Evolutionary conservation across 345 rosid genomes (phyloP).

Genomic region (Citrus hindsii): DNA sequence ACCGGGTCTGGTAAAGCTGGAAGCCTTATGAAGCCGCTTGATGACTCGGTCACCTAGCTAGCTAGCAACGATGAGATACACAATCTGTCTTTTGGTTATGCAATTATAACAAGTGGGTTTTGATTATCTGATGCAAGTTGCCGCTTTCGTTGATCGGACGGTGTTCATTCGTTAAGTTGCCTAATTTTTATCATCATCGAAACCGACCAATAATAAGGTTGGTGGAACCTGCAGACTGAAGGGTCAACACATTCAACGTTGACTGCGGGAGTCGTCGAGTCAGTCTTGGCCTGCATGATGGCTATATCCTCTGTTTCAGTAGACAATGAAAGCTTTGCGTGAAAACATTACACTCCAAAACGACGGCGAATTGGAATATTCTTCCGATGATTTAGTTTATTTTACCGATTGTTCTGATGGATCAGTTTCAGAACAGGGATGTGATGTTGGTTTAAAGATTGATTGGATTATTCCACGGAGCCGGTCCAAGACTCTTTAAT

Average conservation of each 20-base stretch:
- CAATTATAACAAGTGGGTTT: neutral
- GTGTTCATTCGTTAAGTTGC: neutral
- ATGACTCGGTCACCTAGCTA: neutral
- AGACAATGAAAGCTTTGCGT: neutral
- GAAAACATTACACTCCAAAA: neutral
- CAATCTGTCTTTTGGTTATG: neutral
- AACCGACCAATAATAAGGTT: neutral
- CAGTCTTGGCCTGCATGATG: constrained; percentile 5
- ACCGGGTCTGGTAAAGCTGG: neutral
- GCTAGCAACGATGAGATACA: too few species aligned
- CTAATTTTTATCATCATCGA: neutral
- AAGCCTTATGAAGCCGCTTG: neutral
- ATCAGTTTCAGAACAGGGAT: neutral
- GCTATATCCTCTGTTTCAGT: neutral
- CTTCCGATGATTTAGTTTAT: neutral
- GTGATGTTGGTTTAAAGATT: neutral
- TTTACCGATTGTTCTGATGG: neutral
- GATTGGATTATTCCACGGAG: neutral
- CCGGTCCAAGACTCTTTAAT: neutral
- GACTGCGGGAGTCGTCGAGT: neutral
- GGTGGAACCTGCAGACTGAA: neutral
- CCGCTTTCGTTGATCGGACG: neutral
- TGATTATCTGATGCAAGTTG: neutral
- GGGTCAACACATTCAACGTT: neutral
- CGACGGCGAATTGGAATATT: neutral